Evolutionary conservation across 1,139 yeast genomes (phyloP).

Genomic region (Yamadazyma spencermartinsiae): DNA sequence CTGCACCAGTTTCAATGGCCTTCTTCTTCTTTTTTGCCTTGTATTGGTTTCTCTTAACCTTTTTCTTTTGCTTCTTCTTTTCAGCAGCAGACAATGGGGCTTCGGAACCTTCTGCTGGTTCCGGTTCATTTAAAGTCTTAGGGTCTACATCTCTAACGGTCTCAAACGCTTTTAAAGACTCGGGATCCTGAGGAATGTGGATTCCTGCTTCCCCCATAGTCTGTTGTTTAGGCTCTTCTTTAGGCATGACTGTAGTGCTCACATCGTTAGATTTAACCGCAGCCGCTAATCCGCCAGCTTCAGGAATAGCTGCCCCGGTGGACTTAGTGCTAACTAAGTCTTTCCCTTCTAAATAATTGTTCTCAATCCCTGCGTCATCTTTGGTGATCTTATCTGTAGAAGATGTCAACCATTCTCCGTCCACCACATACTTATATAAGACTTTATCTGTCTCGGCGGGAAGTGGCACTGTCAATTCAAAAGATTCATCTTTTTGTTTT

Average conservation of each 20-base stretch:
- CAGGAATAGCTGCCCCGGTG: constrained; percentile 52
- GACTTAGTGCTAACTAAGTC: constrained; percentile 36
- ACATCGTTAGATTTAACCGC: constrained; percentile 27
- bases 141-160: constrained; percentile 42
- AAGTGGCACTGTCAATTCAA: constrained; percentile 58
- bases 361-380: constrained; percentile 57
- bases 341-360: constrained; percentile 52
- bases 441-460: constrained; percentile 42
- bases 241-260: constrained; percentile 58
- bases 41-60: constrained; percentile 48
- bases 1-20: constrained; percentile 38
- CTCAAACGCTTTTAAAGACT: constrained; percentile 40
- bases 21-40: constrained; percentile 45
- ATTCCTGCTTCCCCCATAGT: constrained; percentile 63
- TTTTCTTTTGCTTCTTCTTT: constrained; percentile 47
- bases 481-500: constrained; percentile 60
- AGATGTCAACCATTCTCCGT: constrained; percentile 66
- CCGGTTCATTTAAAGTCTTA: constrained; percentile 44
- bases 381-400: constrained; percentile 42
- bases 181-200: constrained; percentile 39
- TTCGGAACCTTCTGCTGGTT: constrained; percentile 16
- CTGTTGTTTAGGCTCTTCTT: constrained; percentile 47
- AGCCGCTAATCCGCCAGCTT: constrained; percentile 47
- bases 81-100: constrained; percentile 36
- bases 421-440: constrained; percentile 71